phyloP scores from a whole-genome alignment of 371 early-diverging fungal species.

The Mucor circinelloides region DNA sequence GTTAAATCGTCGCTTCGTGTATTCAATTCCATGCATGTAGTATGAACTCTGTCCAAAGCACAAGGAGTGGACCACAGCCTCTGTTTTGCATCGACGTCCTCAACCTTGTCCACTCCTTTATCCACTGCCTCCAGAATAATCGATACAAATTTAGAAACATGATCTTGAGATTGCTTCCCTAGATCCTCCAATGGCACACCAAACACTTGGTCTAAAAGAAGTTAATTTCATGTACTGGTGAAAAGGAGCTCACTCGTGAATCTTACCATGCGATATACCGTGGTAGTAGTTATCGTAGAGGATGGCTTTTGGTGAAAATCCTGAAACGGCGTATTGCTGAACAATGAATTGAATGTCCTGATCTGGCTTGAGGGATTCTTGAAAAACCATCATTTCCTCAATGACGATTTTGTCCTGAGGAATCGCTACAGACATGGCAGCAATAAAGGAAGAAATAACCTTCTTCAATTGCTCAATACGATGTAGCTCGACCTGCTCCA shows the following conservation, averaged over 20 bases:
- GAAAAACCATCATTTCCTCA: slow-evolving; percentile 69
- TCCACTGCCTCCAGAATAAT: slow-evolving; percentile 38
- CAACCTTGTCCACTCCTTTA: slow-evolving; percentile 22
- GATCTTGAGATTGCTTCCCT: slow-evolving; percentile 55
- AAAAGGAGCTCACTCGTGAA: not conserved
- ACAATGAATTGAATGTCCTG: slow-evolving; percentile 78
- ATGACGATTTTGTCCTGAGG: slow-evolving; percentile 61
- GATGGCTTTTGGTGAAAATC: slow-evolving; percentile 71
- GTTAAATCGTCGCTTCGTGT: slow-evolving; percentile 52
- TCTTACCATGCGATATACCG: slow-evolving; percentile 62
- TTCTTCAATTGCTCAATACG: slow-evolving; percentile 57
- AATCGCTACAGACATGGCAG: slow-evolving; percentile 58
- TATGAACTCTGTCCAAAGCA: slow-evolving; percentile 63
- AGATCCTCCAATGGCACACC: slow-evolving; percentile 76
- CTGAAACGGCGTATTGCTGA: slow-evolving; percentile 74
- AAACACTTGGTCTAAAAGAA: slow-evolving; percentile 65
- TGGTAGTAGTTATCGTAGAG: slow-evolving; percentile 69
- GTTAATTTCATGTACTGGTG: not conserved
- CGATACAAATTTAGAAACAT: slow-evolving; percentile 62
- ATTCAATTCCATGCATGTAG: slow-evolving; percentile 66
- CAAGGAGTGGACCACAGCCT: slow-evolving; percentile 65
- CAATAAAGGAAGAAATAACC: slow-evolving; percentile 60
- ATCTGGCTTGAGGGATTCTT: slow-evolving; percentile 74
- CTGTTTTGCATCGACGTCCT: slow-evolving; percentile 17
- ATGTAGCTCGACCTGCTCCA: slow-evolving; percentile 60